Percentiles rank a stretch among this genome's conserved stretches.
Conservation (phyloP, 2,329 filamentous ascomycete genomes). For the Raffaelea ambrosiae region DNA sequence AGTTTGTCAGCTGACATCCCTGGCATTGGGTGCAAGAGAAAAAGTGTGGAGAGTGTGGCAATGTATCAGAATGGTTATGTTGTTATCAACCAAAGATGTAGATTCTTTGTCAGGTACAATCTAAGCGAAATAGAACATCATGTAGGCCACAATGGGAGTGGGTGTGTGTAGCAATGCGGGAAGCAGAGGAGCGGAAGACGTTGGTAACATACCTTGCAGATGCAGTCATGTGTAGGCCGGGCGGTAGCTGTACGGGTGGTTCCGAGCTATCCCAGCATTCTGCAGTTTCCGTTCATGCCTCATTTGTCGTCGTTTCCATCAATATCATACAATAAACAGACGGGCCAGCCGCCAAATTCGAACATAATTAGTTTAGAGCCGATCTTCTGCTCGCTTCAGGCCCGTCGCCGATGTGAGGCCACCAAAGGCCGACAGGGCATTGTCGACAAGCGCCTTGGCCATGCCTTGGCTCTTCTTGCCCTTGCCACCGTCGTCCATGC, state of each 20-base stretch:
- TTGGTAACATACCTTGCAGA: not conserved
- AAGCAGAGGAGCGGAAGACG: not conserved
- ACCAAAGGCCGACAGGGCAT: constrained; percentile 42
- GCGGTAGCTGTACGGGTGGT: no score
- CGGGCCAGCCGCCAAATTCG: not conserved
- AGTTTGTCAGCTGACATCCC: no score
- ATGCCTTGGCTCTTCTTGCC: constrained; percentile 50
- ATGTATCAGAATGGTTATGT: constrained; percentile 8
- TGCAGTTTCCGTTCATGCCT: not conserved
- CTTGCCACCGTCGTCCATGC: constrained; percentile 33
- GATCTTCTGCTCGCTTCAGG: constrained; percentile 30
- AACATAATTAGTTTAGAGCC: constrained; percentile 19
- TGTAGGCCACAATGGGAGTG: constrained; percentile 2
- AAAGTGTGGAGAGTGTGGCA: constrained; percentile 1
- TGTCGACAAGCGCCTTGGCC: constrained; percentile 57
- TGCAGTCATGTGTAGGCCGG: no score
- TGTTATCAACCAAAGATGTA: constrained; percentile 12
- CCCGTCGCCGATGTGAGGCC: constrained; percentile 31
- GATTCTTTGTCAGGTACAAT: constrained; percentile 14
- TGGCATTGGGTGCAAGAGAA: not conserved
- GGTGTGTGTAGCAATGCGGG: not conserved
- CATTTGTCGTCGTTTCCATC: not conserved
- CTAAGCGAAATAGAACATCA: constrained; percentile 15
- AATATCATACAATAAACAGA: not conserved
- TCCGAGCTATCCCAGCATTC: no score